Evolutionary conservation across 257 asterid species (phyloP), one percentile per base, ranked within the genome.

Genomic region (Petunia secreta): DNA sequence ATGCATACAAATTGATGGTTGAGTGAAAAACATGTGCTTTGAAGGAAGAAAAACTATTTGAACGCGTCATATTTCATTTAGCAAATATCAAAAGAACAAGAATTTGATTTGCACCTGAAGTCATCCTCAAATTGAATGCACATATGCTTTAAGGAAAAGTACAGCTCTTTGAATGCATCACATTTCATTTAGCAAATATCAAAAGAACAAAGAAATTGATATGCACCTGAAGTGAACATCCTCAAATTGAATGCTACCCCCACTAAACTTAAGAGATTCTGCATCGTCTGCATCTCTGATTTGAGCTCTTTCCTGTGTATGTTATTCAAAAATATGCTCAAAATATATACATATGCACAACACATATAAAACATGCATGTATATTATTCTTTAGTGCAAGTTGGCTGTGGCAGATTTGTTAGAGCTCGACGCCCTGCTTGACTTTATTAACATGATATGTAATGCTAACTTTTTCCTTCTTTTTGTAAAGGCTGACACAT

Each of bases 141-240:
- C 77, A 34, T 6, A 7, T 6, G 9, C 13, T 48, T 67, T 34
- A 48, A 71, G 77, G 60, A 71, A 69, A 71, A 48, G 59, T 71
- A 71, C 11, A 65, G 48, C 44, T 36, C 46, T 46, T 69, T 60
- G 5, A 71, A 48, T 48, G 11, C 16, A 25, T 9, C 77, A 48
- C 34, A 48, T 46, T 46, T 71, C 44, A 71, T 71, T 38, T 55
- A 48, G 41, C 36, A 71, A 48, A 48, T 11, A 48, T 5, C 10
- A 48, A 34, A 71, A 25, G 25, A 71, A 71, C 11, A 48, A 11
- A 48, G 77, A 34, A 63, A 37, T 64, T 64, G 53, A 48, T 48
- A 37, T 79, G 63, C 80, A 95, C 99, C 99, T 96, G 95, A 96
- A 96, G 87, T 94, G 94, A 80, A 94, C 97, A 46, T 91, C 85